Evolutionary conservation across 2,329 filamentous ascomycete genomes (phyloP), one percentile per base, ranked within the genome.

Genomic region (Cytospora paraplurivora): DNA sequence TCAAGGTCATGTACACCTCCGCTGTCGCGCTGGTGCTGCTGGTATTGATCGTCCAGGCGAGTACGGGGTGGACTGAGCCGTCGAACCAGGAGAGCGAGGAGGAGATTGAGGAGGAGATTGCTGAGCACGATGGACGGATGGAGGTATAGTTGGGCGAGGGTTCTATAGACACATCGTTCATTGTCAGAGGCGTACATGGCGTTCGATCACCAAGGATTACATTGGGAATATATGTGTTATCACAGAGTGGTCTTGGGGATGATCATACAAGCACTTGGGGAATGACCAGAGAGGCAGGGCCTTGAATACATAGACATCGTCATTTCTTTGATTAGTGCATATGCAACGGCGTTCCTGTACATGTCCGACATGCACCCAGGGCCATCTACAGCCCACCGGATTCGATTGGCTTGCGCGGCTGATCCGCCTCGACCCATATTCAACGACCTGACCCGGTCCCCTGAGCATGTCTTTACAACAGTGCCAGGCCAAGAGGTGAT

Each of bases 41-140:
- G 5, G 78, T 84, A 4, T 56, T 83, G 52, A 51, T 78, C 2
- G 61, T 83, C 38, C 83, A 86, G 73, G 79, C 80, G 1, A 76
- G 75, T 8, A 82, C 82, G 10, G 83, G 83, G 2, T 83, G 82
- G 81, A 75, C 72, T n/a, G 77, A 74, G 1, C 78, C 80, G 0
- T 68, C 59, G 11, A 68, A 63, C 7, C 69, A 88, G 70, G 70
- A 83, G 82, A 75, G 83, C 81, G 76, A 89, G 60, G 76, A 75
- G 56, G 72, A 72, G 41, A 69, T 69, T n/a, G 72, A 72, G 54
- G 75, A 76, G 57, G 76, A 74, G 35, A 69, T 76, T 67, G 68
- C 63, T n/a, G 70, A 71, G 63, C 66, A 70, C 41, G 73, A 71
- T 52, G 69, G 67, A 37, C 71, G 56, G 11, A 75, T 72, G 73